Conservation (phyloP, 108 stramenopile genomes). For the Cylindrotheca fusiformis region DNA sequence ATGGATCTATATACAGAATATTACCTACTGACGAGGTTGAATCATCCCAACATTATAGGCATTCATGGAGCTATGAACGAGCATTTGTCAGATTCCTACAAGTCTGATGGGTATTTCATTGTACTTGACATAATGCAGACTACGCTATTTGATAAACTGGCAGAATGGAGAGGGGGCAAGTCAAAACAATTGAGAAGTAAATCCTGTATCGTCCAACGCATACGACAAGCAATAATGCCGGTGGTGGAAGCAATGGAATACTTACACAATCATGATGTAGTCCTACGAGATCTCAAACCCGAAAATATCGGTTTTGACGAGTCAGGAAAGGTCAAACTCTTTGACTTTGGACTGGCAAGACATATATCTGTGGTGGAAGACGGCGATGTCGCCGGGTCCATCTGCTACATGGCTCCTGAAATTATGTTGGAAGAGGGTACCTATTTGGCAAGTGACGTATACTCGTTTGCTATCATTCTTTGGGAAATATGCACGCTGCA, state of each 20-base stretch:
- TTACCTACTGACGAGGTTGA: conserved; percentile 10
- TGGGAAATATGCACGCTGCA: conserved; percentile 42
- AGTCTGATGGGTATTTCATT: conserved; percentile 30
- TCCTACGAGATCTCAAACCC: conserved; percentile 53
- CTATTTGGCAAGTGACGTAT: conserved; percentile 36
- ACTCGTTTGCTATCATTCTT: conserved; percentile 40
- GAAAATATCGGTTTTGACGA: conserved; percentile 59
- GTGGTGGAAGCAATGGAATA: conserved; percentile 39
- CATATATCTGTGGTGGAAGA: conserved; percentile 2
- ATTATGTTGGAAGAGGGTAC: conserved; percentile 11
- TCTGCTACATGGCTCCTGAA: conserved; percentile 62
- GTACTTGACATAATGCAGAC: conserved; percentile 26
- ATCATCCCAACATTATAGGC: conserved; percentile 29
- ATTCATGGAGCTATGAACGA: conserved; percentile 2
- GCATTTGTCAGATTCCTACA: conserved; percentile 6
- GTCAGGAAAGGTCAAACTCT: conserved; percentile 20
- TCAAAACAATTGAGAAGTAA: conserved; percentile 2
- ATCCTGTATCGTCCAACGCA: not conserved
- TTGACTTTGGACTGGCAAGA: conserved; percentile 45
- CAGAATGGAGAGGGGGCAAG: conserved; percentile 19
- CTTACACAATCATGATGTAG: conserved; percentile 34
- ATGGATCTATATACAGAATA: conserved; percentile 27
- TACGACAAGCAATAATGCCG: conserved; percentile 17
- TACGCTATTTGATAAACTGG: conserved; percentile 26
- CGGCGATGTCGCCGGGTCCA: conserved; percentile 38